Evolutionary conservation across 345 rosid genomes (phyloP).

Genomic region (Citrus glauca): DNA sequence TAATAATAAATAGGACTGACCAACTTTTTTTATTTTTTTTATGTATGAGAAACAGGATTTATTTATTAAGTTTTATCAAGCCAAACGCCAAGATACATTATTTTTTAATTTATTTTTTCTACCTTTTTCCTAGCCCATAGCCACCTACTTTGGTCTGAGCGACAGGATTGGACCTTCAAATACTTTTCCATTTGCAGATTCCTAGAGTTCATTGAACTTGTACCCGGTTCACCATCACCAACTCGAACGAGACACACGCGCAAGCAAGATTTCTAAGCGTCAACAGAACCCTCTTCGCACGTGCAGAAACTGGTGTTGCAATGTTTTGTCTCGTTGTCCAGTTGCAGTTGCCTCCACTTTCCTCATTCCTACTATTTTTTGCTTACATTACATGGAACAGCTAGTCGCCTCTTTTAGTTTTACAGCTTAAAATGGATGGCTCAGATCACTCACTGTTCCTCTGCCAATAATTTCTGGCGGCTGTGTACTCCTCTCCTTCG

Average conservation of each 20-base stretch:
- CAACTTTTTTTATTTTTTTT: no score
- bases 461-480: conserved; percentile 13
- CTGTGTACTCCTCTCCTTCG: conserved; percentile 1
- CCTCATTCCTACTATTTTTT: neutral
- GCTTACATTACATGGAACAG: conserved; percentile 6
- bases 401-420: neutral
- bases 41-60: no score
- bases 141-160: no score
- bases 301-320: neutral
- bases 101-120: no score
- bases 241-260: neutral
- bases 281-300: neutral
- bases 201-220: conserved; percentile 5
- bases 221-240: neutral
- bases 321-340: no score
- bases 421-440: conserved; percentile 10
- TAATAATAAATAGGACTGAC: neutral
- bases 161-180: no score
- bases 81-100: no score
- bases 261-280: neutral
- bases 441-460: conserved; percentile 16
- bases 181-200: neutral
- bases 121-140: no score
- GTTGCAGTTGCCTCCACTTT: neutral
- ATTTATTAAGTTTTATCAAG: no score